Percentiles rank a stretch among this genome's conserved stretches.
phyloP scores from a whole-genome alignment of 73 alveolate species.

The Paramecium primaurelia region DNA sequence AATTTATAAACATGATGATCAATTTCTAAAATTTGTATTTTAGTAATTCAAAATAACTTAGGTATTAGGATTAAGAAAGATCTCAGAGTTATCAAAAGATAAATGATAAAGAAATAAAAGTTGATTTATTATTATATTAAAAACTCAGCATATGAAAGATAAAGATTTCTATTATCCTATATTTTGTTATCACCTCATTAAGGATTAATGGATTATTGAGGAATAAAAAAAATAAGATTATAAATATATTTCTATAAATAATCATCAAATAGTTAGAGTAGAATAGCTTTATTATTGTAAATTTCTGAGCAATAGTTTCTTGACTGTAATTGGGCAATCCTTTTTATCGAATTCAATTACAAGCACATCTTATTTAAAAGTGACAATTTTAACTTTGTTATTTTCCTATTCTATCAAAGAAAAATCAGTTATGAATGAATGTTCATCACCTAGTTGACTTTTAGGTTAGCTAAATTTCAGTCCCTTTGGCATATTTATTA shows the following conservation, averaged over 20 bases:
- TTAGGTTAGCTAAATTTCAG: background rate
- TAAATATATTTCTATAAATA: no score
- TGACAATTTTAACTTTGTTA: background rate
- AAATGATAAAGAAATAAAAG: no score
- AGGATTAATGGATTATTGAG: no score
- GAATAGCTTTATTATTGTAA: background rate
- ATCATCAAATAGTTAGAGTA: background rate
- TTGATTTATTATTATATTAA: no score
- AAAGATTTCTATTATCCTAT: no score
- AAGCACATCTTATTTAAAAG: background rate
- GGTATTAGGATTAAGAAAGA: no score
- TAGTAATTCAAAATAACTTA: no score
- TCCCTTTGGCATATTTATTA: background rate
- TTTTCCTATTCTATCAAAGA: background rate
- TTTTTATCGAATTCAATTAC: background rate
- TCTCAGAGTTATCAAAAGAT: no score
- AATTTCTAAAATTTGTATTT: no score
- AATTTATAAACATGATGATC: no score
- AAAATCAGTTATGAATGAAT: background rate
- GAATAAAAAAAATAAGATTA: no score
- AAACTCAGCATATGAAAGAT: no score
- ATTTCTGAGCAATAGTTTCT: background rate
- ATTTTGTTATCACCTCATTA: background rate
- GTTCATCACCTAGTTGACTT: background rate
- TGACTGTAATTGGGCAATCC: background rate